These are phyloP conservation scores for Lagenidium giganteum DNA, from an alignment of 352 stramenopile genomes.

Conservation along the genomic window DNA sequence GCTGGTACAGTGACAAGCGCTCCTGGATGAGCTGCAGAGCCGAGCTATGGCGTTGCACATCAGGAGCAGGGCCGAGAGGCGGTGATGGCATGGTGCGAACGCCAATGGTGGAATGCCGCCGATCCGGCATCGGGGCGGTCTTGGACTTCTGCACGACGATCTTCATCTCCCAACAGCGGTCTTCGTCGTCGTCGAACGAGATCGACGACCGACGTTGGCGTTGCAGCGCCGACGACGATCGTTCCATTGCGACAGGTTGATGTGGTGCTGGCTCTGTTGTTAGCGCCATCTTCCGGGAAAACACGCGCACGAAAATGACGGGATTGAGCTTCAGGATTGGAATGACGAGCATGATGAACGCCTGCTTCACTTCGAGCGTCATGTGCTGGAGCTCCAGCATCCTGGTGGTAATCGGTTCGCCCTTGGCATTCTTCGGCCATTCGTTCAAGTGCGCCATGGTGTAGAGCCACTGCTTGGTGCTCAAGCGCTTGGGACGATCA, in stretches of 20 bases:
- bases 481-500: slow-evolving; percentile 27
- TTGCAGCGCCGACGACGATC: slow-evolving; percentile 6
- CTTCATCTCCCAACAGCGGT: slow-evolving; percentile 51
- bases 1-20: slow-evolving; percentile 41
- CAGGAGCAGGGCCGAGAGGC: too few relatives aligned
- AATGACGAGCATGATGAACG: slow-evolving; percentile 60
- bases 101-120: too few relatives aligned
- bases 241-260: background rate
- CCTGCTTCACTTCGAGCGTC: slow-evolving; percentile 68
- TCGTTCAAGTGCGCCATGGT: slow-evolving; percentile 24
- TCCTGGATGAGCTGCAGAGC: slow-evolving; percentile 70
- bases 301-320: slow-evolving; percentile 44
- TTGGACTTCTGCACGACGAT: slow-evolving; percentile 41
- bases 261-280: background rate
- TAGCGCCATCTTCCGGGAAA: slow-evolving; percentile 31
- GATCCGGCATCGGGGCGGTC: too few relatives aligned
- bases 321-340: slow-evolving; percentile 57
- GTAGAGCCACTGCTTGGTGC: slow-evolving; percentile 39
- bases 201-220: slow-evolving; percentile 1
- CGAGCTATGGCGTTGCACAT: too few relatives aligned
- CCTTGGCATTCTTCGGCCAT: slow-evolving; percentile 3
- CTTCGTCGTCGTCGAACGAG: slow-evolving; percentile 8
- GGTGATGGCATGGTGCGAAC: too few relatives aligned
- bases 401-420: slow-evolving; percentile 15
- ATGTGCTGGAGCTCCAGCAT: slow-evolving; percentile 51